Percentiles rank a stretch among this genome's conserved stretches.
These are phyloP conservation scores for Corymbia calophylla DNA, from an alignment of 441 rosid species.

Conservation along the genomic window DNA sequence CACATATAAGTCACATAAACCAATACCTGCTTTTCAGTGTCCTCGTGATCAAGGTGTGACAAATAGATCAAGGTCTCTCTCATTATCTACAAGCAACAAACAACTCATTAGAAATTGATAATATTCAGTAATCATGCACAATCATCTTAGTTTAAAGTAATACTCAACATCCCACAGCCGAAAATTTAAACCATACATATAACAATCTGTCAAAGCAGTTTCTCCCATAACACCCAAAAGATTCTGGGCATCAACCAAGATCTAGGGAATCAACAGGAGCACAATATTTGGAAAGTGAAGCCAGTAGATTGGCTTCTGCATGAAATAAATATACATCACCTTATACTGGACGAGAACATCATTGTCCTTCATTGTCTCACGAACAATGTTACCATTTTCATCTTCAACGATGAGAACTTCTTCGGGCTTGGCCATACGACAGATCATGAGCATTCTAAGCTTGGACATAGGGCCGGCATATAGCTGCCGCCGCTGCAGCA, in stretches of 20 bases:
- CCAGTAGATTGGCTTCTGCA: neutral
- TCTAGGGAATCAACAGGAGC: neutral
- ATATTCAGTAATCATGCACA: neutral
- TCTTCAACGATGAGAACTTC: constrained; percentile 99
- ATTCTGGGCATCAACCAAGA: neutral
- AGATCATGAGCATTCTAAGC: constrained; percentile 93
- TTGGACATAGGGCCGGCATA: constrained; percentile 89
- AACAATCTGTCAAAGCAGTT: neutral
- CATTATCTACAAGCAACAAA: constrained; percentile 68
- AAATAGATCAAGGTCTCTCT: constrained; percentile 94
- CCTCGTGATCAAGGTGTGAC: constrained; percentile 98
- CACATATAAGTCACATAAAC: neutral
- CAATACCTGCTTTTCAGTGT: constrained; percentile 96
- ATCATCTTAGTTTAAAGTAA: neutral
- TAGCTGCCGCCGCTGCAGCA: constrained; percentile 88
- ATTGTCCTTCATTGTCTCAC: constrained; percentile 99
- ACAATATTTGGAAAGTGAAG: neutral
- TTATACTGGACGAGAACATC: constrained; percentile 99
- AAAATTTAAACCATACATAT: neutral
- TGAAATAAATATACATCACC: constrained; percentile 25
- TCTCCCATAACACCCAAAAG: neutral
- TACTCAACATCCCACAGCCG: neutral
- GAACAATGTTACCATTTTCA: constrained; percentile 99
- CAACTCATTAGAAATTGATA: neutral
- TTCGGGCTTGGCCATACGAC: constrained; percentile 99